Percentiles rank a stretch among this genome's conserved stretches.
Evolutionary conservation across 352 stramenopile species (phyloP).

Genomic region (Phytophthora palmivora): DNA sequence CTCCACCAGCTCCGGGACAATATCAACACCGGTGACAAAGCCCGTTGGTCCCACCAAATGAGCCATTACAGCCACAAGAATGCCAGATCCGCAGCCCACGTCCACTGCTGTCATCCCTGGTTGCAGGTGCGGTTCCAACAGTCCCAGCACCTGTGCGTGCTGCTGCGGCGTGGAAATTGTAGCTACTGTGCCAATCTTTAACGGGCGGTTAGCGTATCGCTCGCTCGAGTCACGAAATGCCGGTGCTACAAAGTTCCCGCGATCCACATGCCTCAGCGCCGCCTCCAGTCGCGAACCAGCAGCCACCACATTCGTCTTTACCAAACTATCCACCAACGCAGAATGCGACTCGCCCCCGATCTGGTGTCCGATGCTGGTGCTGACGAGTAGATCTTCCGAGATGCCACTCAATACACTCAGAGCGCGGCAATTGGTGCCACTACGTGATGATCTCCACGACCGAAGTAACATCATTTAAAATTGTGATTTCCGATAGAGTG

Average conservation of each 20-base stretch:
- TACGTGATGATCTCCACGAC: constrained; percentile 8
- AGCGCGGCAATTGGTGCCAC: constrained; percentile 21
- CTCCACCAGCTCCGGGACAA: constrained; percentile 75
- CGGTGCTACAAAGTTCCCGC: constrained; percentile 59
- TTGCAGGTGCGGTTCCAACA: constrained; percentile 74
- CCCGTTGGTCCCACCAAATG: constrained; percentile 66
- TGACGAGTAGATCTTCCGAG: constrained; percentile 84
- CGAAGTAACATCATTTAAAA: constrained; percentile 14
- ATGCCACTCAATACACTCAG: constrained; percentile 76
- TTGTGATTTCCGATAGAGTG: constrained; percentile 1
- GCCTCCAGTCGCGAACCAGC: constrained; percentile 63
- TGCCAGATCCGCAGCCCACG: constrained; percentile 82
- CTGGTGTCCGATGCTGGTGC: constrained; percentile 84
- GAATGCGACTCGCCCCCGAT: constrained; percentile 76
- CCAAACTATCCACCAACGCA: constrained; percentile 78
- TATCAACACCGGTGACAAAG: constrained; percentile 75
- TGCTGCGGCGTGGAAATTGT: constrained; percentile 90
- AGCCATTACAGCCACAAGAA: constrained; percentile 82
- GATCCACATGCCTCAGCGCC: constrained; percentile 72
- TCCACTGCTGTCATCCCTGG: constrained; percentile 71
- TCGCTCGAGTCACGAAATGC: constrained; percentile 34
- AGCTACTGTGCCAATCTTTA: constrained; percentile 81
- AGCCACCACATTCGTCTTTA: constrained; percentile 73
- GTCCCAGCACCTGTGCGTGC: constrained; percentile 76
- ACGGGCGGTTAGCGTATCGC: constrained; percentile 75